Percentiles rank a stretch among this genome's conserved stretches.
phyloP scores from a whole-genome alignment of 768 basidiomycete species.

The Saitozyma podzolica region DNA sequence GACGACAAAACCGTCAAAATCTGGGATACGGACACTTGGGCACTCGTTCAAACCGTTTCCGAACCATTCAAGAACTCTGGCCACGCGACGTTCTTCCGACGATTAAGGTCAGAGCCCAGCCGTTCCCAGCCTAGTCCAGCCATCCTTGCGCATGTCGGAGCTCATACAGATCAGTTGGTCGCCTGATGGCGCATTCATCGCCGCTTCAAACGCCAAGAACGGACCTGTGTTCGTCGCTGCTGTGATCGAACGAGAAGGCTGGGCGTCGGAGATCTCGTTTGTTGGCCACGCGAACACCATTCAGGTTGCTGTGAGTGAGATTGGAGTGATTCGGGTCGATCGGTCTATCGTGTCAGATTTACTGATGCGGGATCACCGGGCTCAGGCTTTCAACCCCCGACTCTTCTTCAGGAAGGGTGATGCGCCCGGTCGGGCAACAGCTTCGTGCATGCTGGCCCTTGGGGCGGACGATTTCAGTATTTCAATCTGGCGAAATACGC shows the following conservation, averaged over 20 bases:
- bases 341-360: neutral
- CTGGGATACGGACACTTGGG: conserved; percentile 94
- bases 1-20: conserved; percentile 96
- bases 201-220: conserved; percentile 95
- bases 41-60: conserved; percentile 73
- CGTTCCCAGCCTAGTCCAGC: neutral
- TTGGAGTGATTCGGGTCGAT: neutral
- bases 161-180: conserved; percentile 71
- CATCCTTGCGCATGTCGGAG: neutral
- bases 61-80: conserved; percentile 94
- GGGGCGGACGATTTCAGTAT: conserved; percentile 91
- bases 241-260: conserved; percentile 78
- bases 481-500: conserved; percentile 94
- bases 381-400: conserved; percentile 85
- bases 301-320: conserved; percentile 76
- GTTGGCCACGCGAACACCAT: conserved; percentile 98
- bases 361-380: too few species aligned
- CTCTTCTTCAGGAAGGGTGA: conserved; percentile 79
- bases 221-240: conserved; percentile 97
- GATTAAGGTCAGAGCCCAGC: conserved; percentile 66
- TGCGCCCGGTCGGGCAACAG: conserved; percentile 55
- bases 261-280: conserved; percentile 88
- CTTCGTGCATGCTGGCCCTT: conserved; percentile 61
- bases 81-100: conserved; percentile 87
- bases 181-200: conserved; percentile 97